These are phyloP conservation scores for Exophiala sp. DNA, from an alignment of 2,329 filamentous ascomycete genomes.

Conservation along the genomic window DNA sequence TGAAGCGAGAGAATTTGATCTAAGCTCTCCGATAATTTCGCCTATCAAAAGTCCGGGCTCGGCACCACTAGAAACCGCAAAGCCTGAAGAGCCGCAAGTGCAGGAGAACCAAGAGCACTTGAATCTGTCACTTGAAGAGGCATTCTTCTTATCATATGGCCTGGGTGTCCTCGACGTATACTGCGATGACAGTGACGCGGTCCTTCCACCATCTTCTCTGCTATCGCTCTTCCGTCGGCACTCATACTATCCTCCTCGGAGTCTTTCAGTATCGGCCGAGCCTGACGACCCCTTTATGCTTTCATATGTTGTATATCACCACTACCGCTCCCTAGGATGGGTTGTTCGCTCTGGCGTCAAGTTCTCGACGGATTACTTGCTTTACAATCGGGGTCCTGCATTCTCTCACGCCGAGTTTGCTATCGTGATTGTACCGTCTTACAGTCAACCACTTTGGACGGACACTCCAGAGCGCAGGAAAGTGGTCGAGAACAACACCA, in stretches of 20 bases:
- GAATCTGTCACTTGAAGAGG: constrained; percentile 86
- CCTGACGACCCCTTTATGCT: constrained; percentile 82
- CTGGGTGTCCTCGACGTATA: constrained; percentile 69
- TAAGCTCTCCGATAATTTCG: constrained; percentile 30
- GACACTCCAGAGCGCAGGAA: constrained; percentile 47
- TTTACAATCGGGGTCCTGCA: constrained; percentile 88
- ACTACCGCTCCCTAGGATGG: constrained; percentile 94
- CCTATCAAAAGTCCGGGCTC: constrained; percentile 26
- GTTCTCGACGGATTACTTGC: constrained; percentile 89
- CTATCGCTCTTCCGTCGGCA: constrained; percentile 65
- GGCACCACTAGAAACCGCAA: constrained; percentile 10
- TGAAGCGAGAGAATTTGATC: constrained; percentile 59
- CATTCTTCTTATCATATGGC: constrained; percentile 82
- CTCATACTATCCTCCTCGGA: constrained; percentile 64
- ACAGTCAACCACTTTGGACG: constrained; percentile 69
- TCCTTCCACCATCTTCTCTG: constrained; percentile 55
- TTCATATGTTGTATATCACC: constrained; percentile 87
- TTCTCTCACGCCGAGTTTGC: constrained; percentile 96
- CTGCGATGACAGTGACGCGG: constrained; percentile 33
- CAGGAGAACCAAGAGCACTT: constrained; percentile 70
- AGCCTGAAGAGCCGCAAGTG: constrained; percentile 28
- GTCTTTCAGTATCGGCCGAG: constrained; percentile 45
- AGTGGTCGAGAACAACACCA: constrained; percentile 47
- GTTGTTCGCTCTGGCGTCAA: constrained; percentile 89
- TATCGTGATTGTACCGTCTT: constrained; percentile 77